These are phyloP conservation scores for Phytophthora hybrid DNA, from an alignment of 352 stramenopile species.

Conservation along the genomic window DNA sequence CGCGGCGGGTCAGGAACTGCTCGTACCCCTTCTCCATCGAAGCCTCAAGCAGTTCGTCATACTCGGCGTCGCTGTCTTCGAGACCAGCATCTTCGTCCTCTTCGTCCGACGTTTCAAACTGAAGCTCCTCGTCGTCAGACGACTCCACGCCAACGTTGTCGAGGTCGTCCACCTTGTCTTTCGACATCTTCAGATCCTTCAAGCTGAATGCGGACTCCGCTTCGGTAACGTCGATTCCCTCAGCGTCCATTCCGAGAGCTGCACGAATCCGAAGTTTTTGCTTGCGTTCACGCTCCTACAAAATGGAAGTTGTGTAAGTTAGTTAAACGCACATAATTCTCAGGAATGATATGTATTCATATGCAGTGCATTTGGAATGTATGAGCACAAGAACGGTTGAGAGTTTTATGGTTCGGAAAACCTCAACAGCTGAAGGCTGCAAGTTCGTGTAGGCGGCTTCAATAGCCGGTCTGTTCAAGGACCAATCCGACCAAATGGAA, in stretches of 20 bases:
- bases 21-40: slow-evolving; percentile 92
- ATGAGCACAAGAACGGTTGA: slow-evolving; percentile 93
- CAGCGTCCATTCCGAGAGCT: slow-evolving; percentile 84
- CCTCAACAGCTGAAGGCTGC: slow-evolving; percentile 93
- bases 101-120: slow-evolving; percentile 39
- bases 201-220: slow-evolving; percentile 85
- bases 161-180: slow-evolving; percentile 79
- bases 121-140: slow-evolving; percentile 49
- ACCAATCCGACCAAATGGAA: slow-evolving; percentile 85
- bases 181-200: slow-evolving; percentile 78
- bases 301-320: slow-evolving; percentile 19
- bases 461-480: slow-evolving; percentile 95
- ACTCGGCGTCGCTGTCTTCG: slow-evolving; percentile 78
- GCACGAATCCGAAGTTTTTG: slow-evolving; percentile 84
- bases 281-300: slow-evolving; percentile 87
- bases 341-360: slow-evolving; percentile 8
- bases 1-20: slow-evolving; percentile 76
- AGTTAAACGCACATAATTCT: neutral
- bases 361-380: slow-evolving; percentile 54
- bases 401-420: slow-evolving; percentile 70
- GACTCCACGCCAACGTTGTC: slow-evolving; percentile 71
- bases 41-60: slow-evolving; percentile 77
- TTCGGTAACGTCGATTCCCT: slow-evolving; percentile 85
- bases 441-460: slow-evolving; percentile 84
- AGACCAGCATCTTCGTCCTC: slow-evolving; percentile 46